Base-by-base conservation (phyloP, 352 stramenopile species). In the Globisporangium ultimum region DNA sequence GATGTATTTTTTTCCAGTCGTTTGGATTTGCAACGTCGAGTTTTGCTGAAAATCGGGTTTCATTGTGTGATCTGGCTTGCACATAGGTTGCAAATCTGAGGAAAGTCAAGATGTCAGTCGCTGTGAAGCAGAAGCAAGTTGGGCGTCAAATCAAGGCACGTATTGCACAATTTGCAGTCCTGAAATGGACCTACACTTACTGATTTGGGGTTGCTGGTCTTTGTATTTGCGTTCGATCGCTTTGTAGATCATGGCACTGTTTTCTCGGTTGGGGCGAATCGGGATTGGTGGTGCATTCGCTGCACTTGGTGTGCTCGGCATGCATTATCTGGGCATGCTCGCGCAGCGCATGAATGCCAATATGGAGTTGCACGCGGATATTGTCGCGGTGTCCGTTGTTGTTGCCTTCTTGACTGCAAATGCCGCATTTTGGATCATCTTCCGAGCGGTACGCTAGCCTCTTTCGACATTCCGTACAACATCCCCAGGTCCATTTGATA, bases 251-350 rank as follows among this genome's bases (percentile, higher is more conserved):
- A 70, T 82, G 17, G 77, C 77, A 0, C 53, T 89, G 6, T 87
- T 89, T 51, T 84, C 75, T 10, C 68, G 74, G 10, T 66, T 83
- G 2, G 74, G 68, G 50, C 63, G 68, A 10, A 87, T 84, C 55
- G 59, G 70, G 2, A 36, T 76, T 12, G 77, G 77, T 14, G 71
- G 72, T 1, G 17, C 84, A 1, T 80, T 82, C 34, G 76, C 79
- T 22, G 76, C 77, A 5, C 53, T 87, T 3, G 79, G 79, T n/a
- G 77, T 89, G 2, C 71, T 89, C 14, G 77, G 77, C 6, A 89
- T 89, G 79, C 79, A 89, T 55, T 87, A 87, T 56, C 53, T 87
- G 13, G 79, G 77, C 10, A 89, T 89, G 79, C 70, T 84, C 65
- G 79, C 72, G 1, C 75, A 88, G 56, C 77, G 76, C 55, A 67